These are phyloP conservation scores for Trametes cinnabarina DNA, from an alignment of 768 basidiomycete species.

Conservation along the genomic window DNA sequence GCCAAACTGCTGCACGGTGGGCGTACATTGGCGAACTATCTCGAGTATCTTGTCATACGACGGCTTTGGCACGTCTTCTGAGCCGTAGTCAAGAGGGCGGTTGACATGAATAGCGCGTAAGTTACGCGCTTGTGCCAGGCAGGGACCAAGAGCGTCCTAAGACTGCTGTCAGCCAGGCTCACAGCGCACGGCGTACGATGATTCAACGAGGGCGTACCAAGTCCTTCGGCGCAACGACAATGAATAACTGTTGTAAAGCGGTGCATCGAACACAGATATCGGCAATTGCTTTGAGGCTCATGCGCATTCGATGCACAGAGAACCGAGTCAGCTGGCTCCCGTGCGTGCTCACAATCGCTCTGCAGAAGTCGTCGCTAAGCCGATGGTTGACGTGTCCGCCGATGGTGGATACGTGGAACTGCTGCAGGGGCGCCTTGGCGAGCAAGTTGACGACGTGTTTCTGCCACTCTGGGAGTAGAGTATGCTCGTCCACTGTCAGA, in stretches of 20 bases:
- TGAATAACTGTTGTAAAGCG: slow-evolving; percentile 60
- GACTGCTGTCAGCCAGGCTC: not conserved
- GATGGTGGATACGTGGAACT: slow-evolving; percentile 57
- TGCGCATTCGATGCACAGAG: slow-evolving; percentile 62
- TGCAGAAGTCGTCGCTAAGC: slow-evolving; percentile 51
- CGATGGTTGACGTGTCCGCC: slow-evolving; percentile 35
- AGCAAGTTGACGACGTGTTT: slow-evolving; percentile 14
- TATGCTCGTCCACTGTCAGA: slow-evolving; percentile 38
- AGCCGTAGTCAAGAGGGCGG: slow-evolving; percentile 29
- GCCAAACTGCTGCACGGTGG: slow-evolving; percentile 60
- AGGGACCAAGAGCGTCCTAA: slow-evolving; percentile 42
- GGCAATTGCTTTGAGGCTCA: slow-evolving; percentile 48
- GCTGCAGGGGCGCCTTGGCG: slow-evolving; percentile 42
- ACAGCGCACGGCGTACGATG: not conserved
- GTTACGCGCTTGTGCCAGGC: slow-evolving; percentile 43
- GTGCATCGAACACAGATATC: slow-evolving; percentile 55
- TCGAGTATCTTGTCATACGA: slow-evolving; percentile 26
- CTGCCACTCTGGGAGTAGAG: slow-evolving; percentile 17
- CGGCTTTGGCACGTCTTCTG: slow-evolving; percentile 21
- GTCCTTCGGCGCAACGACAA: slow-evolving; percentile 48
- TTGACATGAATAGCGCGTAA: slow-evolving; percentile 64
- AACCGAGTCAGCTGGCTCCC: slow-evolving; percentile 51
- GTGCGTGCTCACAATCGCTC: slow-evolving; percentile 48
- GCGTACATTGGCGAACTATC: slow-evolving; percentile 49
- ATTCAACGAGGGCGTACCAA: slow-evolving; percentile 38